Conservation (phyloP, 768 basidiomycete genomes). For the Tephrocybe sp. region DNA sequence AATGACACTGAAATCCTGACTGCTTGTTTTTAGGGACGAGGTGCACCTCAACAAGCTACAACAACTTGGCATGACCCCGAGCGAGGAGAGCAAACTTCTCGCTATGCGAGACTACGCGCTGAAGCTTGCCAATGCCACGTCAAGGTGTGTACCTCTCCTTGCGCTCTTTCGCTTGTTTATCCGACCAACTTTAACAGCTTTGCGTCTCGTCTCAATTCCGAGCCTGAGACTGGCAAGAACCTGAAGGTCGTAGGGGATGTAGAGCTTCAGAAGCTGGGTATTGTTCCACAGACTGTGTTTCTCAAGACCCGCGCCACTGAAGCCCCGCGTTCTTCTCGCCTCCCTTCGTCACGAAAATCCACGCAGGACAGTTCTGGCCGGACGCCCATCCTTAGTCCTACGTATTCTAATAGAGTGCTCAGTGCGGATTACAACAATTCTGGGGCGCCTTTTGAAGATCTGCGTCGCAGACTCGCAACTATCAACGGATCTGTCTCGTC, state of each 20-base stretch:
- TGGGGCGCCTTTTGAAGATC: conserved; percentile 73
- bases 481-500: conserved; percentile 76
- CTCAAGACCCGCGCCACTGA: conserved; percentile 59
- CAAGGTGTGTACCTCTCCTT: conserved; percentile 50
- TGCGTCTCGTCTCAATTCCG: conserved; percentile 59
- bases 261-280: conserved; percentile 83
- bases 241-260: conserved; percentile 67
- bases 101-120: conserved; percentile 87
- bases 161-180: neutral
- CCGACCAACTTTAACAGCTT: too few species aligned
- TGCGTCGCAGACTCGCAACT: conserved; percentile 71
- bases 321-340: conserved; percentile 35
- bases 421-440: conserved; percentile 46
- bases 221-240: conserved; percentile 62
- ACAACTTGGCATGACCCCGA: conserved; percentile 80
- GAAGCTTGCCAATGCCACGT: conserved; percentile 77
- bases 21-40: conserved; percentile 63
- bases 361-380: conserved; percentile 30
- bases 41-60: conserved; percentile 73
- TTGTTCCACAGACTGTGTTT: conserved; percentile 91
- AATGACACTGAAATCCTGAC: conserved; percentile 3
- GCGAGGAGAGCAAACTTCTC: conserved; percentile 84
- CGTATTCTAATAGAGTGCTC: conserved; percentile 44
- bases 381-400: conserved; percentile 51
- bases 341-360: conserved; percentile 38